Conservation (phyloP, 352 stramenopile species). For the Pythium vanterpoolii region DNA sequence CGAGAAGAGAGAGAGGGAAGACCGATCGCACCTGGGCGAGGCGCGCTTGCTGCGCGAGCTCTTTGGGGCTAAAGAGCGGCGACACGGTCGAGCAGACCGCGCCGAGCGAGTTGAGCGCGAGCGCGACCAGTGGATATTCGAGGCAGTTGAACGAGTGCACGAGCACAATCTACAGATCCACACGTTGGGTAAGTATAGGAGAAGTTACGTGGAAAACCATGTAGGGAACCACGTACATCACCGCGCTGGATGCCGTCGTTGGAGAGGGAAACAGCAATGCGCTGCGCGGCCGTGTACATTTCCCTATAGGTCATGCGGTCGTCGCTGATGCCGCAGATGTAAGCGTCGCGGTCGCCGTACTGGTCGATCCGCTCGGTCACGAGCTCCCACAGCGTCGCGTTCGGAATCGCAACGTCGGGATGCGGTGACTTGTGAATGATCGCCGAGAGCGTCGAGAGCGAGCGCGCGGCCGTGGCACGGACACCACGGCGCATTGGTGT, state of each 20-base stretch:
- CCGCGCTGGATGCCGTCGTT: slow-evolving; percentile 49
- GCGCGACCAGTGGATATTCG: slow-evolving; percentile 51
- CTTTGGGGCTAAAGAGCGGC: slow-evolving; percentile 45
- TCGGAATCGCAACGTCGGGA: slow-evolving; percentile 41
- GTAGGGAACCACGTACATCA: slow-evolving; percentile 35
- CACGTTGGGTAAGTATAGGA: not conserved
- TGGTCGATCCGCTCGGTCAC: slow-evolving; percentile 33
- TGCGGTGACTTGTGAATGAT: slow-evolving; percentile 63
- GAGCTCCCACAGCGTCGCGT: slow-evolving; percentile 53
- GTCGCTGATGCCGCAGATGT: slow-evolving; percentile 60
- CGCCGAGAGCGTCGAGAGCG: slow-evolving; percentile 40
- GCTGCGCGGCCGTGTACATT: slow-evolving; percentile 33
- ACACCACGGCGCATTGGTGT: too few species aligned
- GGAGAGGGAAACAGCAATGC: slow-evolving; percentile 43
- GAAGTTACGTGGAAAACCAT: not conserved
- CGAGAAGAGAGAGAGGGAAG: not conserved
- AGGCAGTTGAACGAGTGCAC: slow-evolving; percentile 71
- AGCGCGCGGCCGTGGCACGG: too few species aligned
- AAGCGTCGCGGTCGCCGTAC: slow-evolving; percentile 43
- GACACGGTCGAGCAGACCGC: slow-evolving; percentile 54
- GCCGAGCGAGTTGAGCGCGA: slow-evolving; percentile 48
- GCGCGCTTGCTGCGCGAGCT: slow-evolving; percentile 47
- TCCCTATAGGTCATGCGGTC: slow-evolving; percentile 50
- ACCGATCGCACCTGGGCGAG: slow-evolving; percentile 37
- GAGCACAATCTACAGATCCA: slow-evolving; percentile 38